Percentiles rank a stretch among this genome's conserved stretches.
phyloP scores from a whole-genome alignment of 495 filamentous ascomycete genomes.

The Aspergillus coremiiformis region DNA sequence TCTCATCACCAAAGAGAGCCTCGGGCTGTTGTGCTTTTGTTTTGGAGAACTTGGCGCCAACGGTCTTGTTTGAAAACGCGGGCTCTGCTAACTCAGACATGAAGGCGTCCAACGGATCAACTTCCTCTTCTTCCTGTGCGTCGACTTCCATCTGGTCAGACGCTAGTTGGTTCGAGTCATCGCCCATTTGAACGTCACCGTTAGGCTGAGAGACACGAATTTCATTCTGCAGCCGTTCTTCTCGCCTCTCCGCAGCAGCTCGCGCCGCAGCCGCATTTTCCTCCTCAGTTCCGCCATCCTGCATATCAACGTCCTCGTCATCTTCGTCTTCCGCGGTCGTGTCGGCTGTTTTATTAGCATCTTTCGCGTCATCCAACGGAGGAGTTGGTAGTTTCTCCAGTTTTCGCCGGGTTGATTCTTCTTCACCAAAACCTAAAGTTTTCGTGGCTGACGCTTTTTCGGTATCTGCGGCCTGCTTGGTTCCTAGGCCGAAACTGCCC shows the following conservation, averaged over 20 bases:
- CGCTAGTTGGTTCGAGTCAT: conserved; percentile 34
- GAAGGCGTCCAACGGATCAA: conserved; percentile 92
- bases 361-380: conserved; percentile 53
- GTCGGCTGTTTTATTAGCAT: conserved; percentile 53
- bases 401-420: conserved; percentile 77
- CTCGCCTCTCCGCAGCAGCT: conserved; percentile 68
- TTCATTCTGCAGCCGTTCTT: conserved; percentile 56
- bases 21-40: conserved; percentile 57
- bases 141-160: conserved; percentile 33
- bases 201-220: conserved; percentile 17
- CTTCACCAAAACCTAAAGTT: conserved; percentile 78
- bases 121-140: conserved; percentile 51
- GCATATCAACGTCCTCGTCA: conserved; percentile 70
- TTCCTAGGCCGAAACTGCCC: conserved; percentile 76
- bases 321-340: conserved; percentile 55
- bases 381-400: conserved; percentile 78
- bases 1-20: conserved; percentile 78
- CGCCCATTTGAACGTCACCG: conserved; percentile 35
- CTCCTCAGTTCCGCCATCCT: conserved; percentile 74
- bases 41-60: conserved; percentile 38
- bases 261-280: conserved; percentile 78
- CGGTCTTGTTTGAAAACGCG: conserved; percentile 33
- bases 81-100: conserved; percentile 73
- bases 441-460: conserved; percentile 65
- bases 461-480: conserved; percentile 49